Evolutionary conservation across 768 basidiomycete species (phyloP), one percentile per base, ranked within the genome.

Genomic region (Sarcodon sp.): DNA sequence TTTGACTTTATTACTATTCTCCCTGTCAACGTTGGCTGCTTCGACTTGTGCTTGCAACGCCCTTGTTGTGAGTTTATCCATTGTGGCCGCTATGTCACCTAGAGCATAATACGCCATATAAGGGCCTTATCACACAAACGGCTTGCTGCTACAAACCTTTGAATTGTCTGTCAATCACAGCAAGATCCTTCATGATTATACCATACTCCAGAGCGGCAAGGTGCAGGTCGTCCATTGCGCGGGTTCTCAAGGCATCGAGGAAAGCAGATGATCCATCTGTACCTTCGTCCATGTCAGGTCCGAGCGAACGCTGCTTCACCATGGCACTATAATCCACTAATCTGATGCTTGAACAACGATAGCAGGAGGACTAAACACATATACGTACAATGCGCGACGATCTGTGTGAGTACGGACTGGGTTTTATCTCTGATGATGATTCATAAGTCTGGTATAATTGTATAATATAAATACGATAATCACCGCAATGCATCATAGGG

Each of bases 151-250:
- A 37, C 53, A n/a, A 18, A 59, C 64, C 87, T 68, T 90, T 89
- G 70, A 90, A 90, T 55, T 88, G 83, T 32, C 87, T 70, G 59
- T 89, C 86, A 50, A 89, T 89, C 47, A 90, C 87, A 47, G 87
- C 87, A 35, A 89, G 76, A 53, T 90, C 87, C 63, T 87, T 87
- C 44, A 90, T 62, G 34, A 83, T 66, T 45, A 89, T 91, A 6
- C 88, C 88, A 53, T 90, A 90, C 57, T 88, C 87, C 37, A 84
- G 62, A 3, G 87, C 85, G 16, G 85, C 87, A 47, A 78, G 68
- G 49, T 85, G 82, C 69, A 91, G 75, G 49, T 90, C 87, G 58
- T 90, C 88, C 83, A 89, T 86, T 7, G 87, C 88, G 36, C 83
- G 78, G 4, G 80, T 86, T 18, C 86, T 67, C 35, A 90, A 68